phyloP scores from a whole-genome alignment of 192 early-diverging fungal genomes.

The Hyaloraphidium curvatum region DNA sequence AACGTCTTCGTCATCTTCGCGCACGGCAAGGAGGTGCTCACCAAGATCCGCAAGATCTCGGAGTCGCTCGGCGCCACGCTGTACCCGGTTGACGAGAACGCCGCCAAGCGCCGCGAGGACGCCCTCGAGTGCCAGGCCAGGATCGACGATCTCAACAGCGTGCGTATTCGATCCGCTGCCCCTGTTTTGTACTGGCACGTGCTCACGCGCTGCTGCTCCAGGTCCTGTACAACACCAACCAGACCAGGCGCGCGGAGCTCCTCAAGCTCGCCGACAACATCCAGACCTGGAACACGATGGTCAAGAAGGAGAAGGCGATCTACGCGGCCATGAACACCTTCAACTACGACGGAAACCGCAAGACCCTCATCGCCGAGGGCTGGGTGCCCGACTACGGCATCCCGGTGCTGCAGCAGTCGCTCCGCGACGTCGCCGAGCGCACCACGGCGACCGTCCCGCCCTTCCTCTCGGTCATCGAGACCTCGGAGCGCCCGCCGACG shows the following conservation, averaged over 20 bases:
- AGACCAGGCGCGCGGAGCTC: slow-evolving; percentile 67
- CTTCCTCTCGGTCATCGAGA: slow-evolving; percentile 68
- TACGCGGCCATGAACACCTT: slow-evolving; percentile 94
- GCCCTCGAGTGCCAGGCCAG: slow-evolving; percentile 58
- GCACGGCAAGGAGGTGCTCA: slow-evolving; percentile 75
- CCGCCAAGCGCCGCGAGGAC: slow-evolving; percentile 70
- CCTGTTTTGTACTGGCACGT: not conserved
- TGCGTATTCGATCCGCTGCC: not conserved
- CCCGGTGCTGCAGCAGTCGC: slow-evolving; percentile 55
- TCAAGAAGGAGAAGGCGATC: slow-evolving; percentile 95
- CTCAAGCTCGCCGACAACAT: slow-evolving; percentile 66
- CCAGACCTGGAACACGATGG: slow-evolving; percentile 69
- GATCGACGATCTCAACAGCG: slow-evolving; percentile 66
- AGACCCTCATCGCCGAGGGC: slow-evolving; percentile 91
- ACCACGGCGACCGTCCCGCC: slow-evolving; percentile 79
- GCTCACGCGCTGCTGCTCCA: slow-evolving; percentile 6
- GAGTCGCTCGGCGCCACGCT: slow-evolving; percentile 90
- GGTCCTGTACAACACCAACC: slow-evolving; percentile 72
- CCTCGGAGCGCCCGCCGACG: slow-evolving; percentile 79
- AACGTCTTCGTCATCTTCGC: slow-evolving; percentile 98
- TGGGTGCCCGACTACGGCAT: slow-evolving; percentile 89
- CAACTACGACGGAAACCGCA: slow-evolving; percentile 81
- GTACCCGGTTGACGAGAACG: slow-evolving; percentile 64
- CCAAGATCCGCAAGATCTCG: slow-evolving; percentile 80
- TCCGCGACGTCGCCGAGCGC: slow-evolving; percentile 65